A percentile compares a stretch with the other conserved stretches of the same genome.
These are phyloP conservation scores for Candida vartiovaarae DNA, from an alignment of 805 yeast species.

Conservation along the genomic window DNA sequence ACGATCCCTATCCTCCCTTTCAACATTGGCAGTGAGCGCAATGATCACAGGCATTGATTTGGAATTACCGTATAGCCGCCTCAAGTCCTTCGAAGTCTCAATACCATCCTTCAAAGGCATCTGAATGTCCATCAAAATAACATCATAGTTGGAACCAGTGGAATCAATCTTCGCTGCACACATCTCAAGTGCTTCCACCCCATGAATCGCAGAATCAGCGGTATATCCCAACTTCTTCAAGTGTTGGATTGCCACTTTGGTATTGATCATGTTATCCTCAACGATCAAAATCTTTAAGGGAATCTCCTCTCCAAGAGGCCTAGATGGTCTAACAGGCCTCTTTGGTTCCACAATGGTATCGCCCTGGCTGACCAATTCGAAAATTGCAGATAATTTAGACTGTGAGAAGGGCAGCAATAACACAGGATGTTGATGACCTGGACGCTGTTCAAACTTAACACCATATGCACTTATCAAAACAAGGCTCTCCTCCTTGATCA, in stretches of 20 bases:
- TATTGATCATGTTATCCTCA: conserved; percentile 88
- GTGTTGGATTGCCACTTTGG: conserved; percentile 54
- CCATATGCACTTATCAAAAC: conserved; percentile 14
- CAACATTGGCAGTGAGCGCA: conserved; percentile 82
- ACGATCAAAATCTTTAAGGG: conserved; percentile 71
- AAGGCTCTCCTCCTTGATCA: not conserved
- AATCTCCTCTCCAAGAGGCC: conserved; percentile 5
- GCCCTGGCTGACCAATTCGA: not conserved
- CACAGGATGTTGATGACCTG: conserved; percentile 6
- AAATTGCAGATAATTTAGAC: conserved; percentile 5
- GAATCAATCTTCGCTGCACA: conserved; percentile 63
- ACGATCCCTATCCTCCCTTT: conserved; percentile 42
- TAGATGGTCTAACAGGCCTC: not conserved
- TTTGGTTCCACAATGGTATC: not conserved
- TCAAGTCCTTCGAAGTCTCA: conserved; percentile 82
- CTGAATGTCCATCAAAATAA: conserved; percentile 94
- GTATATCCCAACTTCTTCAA: conserved; percentile 54
- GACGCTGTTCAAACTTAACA: conserved; percentile 1
- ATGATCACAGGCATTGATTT: conserved; percentile 52
- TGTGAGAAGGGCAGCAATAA: conserved; percentile 14
- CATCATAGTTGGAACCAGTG: conserved; percentile 59
- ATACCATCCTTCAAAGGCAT: conserved; percentile 91
- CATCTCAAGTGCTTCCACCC: conserved; percentile 84
- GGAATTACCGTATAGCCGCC: no score
- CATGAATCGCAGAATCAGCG: conserved; percentile 70